phyloP scores from a whole-genome alignment of 257 asterid species.

The Leonotis leonurus region DNA sequence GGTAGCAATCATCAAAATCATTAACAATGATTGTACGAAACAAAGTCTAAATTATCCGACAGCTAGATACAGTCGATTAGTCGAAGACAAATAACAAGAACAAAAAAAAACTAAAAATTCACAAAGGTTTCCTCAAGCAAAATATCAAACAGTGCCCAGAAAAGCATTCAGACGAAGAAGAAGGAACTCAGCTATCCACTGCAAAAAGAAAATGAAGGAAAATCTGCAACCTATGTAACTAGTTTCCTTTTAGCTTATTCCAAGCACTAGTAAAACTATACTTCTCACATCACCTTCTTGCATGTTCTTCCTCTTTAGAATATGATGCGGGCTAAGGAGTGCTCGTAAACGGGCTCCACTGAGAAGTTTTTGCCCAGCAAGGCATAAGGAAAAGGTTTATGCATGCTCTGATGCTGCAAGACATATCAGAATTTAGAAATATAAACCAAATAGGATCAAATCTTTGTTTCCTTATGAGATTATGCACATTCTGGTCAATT shows the following conservation, averaged over 20 bases:
- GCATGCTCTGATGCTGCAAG: slow-evolving; percentile 19
- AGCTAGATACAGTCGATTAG: slow-evolving; percentile 12
- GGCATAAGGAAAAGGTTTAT: slow-evolving; percentile 13
- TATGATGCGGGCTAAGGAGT: not conserved
- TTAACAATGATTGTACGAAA: not conserved
- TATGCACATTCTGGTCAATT: not conserved
- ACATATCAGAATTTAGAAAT: slow-evolving; percentile 6
- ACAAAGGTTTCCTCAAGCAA: slow-evolving; percentile 11
- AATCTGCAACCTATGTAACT: slow-evolving; percentile 14
- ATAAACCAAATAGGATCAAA: not conserved
- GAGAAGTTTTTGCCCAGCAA: slow-evolving; percentile 4
- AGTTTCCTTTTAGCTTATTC: slow-evolving; percentile 14
- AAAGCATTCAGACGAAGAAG: not conserved
- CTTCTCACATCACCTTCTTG: not conserved
- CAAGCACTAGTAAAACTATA: slow-evolving; percentile 14
- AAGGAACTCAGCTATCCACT: slow-evolving; percentile 18
- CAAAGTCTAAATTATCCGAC: slow-evolving; percentile 7
- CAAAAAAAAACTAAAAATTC: not conserved
- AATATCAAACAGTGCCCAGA: not conserved
- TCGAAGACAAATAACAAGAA: not conserved
- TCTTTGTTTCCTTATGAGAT: too few relatives aligned
- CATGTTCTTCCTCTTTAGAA: slow-evolving; percentile 9
- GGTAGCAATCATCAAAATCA: slow-evolving; percentile 1
- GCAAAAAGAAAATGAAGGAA: slow-evolving; percentile 31
- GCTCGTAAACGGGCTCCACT: not conserved